A percentile compares a stretch with the other conserved stretches of the same genome.
phyloP scores from a whole-genome alignment of 2,329 filamentous ascomycete species.

The Coniochaeta ligniaria region DNA sequence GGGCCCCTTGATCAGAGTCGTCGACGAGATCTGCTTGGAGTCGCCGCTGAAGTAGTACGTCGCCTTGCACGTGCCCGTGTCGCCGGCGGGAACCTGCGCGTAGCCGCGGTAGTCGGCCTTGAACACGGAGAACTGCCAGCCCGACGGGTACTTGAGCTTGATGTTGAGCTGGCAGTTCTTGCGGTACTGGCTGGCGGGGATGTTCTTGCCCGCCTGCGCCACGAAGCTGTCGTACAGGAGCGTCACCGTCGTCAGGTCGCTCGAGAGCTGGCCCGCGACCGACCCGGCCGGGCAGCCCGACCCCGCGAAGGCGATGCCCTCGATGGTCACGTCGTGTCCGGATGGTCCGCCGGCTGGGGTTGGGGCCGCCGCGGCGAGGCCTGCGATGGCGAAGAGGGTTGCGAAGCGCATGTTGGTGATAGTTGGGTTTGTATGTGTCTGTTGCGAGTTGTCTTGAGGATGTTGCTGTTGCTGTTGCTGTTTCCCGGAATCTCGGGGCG shows the following conservation, averaged over 20 bases:
- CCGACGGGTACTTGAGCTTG: slow-evolving; percentile 40
- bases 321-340: slow-evolving; percentile 17
- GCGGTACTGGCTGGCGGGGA: slow-evolving; percentile 33
- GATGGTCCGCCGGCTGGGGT: slow-evolving; percentile 9
- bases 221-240: slow-evolving; percentile 45
- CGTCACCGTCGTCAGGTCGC: slow-evolving; percentile 28
- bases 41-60: slow-evolving; percentile 47
- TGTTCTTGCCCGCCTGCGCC: slow-evolving; percentile 37
- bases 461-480: not conserved
- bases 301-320: slow-evolving; percentile 17
- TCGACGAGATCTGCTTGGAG: slow-evolving; percentile 29
- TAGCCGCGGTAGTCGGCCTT: slow-evolving; percentile 46
- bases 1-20: slow-evolving; percentile 33
- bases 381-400: not conserved
- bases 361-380: not conserved
- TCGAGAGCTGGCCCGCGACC: slow-evolving; percentile 16
- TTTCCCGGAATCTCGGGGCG: not conserved
- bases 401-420: not conserved
- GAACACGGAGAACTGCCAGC: slow-evolving; percentile 45
- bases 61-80: slow-evolving; percentile 40
- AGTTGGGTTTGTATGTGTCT: not conserved
- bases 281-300: slow-evolving; percentile 18
- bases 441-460: not conserved
- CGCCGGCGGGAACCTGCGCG: slow-evolving; percentile 34
- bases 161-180: slow-evolving; percentile 49